Evolutionary conservation across 805 yeast species (phyloP).

Genomic region (Myxozyma vanderwaltii): DNA sequence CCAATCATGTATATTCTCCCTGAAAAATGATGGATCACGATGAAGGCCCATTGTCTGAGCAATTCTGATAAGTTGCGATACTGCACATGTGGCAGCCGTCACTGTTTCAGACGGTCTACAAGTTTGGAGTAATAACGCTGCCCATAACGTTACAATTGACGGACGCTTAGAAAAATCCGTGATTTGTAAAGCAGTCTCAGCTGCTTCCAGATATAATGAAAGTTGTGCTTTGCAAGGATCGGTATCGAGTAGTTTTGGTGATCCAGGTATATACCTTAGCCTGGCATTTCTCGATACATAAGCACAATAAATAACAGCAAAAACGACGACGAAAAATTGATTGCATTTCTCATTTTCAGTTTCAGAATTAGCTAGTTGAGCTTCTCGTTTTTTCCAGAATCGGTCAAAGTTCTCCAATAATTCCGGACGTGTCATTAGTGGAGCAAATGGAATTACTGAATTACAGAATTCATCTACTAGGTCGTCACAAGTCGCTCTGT

Average conservation of each 20-base stretch:
- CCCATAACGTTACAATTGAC: neutral
- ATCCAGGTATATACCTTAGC: conserved; percentile 2
- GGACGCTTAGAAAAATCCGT: conserved; percentile 4
- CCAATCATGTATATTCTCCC: neutral
- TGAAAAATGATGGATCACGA: conserved; percentile 13
- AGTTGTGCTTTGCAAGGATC: conserved; percentile 2
- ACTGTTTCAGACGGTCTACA: conserved; percentile 1
- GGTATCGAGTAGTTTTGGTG: neutral
- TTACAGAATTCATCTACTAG: conserved; percentile 4
- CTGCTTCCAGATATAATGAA: neutral
- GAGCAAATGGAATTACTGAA: conserved; percentile 2
- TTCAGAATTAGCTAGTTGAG: neutral
- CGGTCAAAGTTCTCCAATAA: neutral
- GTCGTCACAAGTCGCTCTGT: neutral
- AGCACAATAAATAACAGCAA: conserved; percentile 12
- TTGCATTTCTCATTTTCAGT: neutral
- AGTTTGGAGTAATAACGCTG: neutral
- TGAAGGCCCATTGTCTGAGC: conserved; percentile 19
- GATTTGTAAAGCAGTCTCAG: conserved; percentile 6
- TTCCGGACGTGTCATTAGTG: neutral
- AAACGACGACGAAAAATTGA: neutral
- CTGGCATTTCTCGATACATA: conserved; percentile 1
- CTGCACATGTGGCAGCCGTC: neutral
- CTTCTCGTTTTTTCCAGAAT: neutral
- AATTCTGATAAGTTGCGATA: conserved; percentile 6